Evolutionary conservation across 495 filamentous ascomycete species (phyloP).

Genomic region (Cryomyces antarcticus): DNA sequence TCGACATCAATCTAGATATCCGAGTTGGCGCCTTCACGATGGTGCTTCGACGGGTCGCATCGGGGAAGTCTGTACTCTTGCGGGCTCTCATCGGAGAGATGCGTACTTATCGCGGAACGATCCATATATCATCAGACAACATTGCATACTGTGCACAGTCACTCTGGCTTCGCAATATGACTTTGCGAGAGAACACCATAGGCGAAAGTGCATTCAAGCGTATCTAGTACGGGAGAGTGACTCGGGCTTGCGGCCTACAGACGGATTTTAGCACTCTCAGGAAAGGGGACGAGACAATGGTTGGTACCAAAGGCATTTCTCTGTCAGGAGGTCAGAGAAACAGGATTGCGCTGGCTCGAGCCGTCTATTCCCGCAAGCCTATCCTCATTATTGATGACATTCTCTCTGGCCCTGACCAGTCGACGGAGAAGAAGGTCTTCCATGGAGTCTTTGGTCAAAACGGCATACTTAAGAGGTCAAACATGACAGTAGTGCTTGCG

Average conservation of each 20-base stretch:
- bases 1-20: background rate
- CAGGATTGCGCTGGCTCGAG: slow-evolving; percentile 15
- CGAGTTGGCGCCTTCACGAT: background rate
- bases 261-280: slow-evolving; percentile 1
- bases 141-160: slow-evolving; percentile 9
- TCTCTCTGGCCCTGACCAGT: slow-evolving; percentile 19
- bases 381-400: slow-evolving; percentile 21
- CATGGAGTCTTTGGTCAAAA: slow-evolving; percentile 19
- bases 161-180: slow-evolving; percentile 9
- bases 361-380: slow-evolving; percentile 15
- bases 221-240: slow-evolving; percentile 4
- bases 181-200: slow-evolving; percentile 8
- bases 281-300: slow-evolving; percentile 4
- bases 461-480: slow-evolving; percentile 18
- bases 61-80: background rate
- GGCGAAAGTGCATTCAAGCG: slow-evolving; percentile 2
- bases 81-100: background rate
- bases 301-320: slow-evolving; percentile 6
- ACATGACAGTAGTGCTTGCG: slow-evolving; percentile 23
- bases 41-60: background rate
- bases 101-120: background rate
- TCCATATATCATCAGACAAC: background rate
- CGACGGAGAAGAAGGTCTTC: slow-evolving; percentile 21
- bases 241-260: background rate
- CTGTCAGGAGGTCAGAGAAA: slow-evolving; percentile 10